Evolutionary conservation across 352 stramenopile species (phyloP).

Genomic region (Globisporangium parvum): DNA sequence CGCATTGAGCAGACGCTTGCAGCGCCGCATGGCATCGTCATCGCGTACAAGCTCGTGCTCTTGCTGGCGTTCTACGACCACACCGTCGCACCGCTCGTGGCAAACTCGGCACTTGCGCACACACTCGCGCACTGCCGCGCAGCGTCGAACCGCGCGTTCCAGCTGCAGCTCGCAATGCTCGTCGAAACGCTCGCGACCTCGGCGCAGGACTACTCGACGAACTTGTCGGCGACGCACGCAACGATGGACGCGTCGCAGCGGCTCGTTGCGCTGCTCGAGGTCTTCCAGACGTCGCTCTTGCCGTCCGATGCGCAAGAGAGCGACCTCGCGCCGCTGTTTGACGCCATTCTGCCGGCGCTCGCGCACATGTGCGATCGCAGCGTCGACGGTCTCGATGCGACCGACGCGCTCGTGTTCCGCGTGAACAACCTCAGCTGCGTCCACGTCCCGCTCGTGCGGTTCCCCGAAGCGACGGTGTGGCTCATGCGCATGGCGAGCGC

Average conservation of each 20-base stretch:
- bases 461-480: slow-evolving; percentile 40
- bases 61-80: slow-evolving; percentile 62
- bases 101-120: slow-evolving; percentile 22
- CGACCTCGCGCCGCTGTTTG: slow-evolving; percentile 46
- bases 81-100: slow-evolving; percentile 47
- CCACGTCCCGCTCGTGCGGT: slow-evolving; percentile 33
- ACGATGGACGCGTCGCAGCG: slow-evolving; percentile 55
- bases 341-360: slow-evolving; percentile 39
- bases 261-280: slow-evolving; percentile 45
- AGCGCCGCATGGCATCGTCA: slow-evolving; percentile 43
- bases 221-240: slow-evolving; percentile 46
- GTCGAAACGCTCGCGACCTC: slow-evolving; percentile 38
- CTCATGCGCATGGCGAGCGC: slow-evolving; percentile 22
- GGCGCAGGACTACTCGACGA: slow-evolving; percentile 52
- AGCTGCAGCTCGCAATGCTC: slow-evolving; percentile 43
- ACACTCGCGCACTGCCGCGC: slow-evolving; percentile 35
- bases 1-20: slow-evolving; percentile 61
- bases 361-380: slow-evolving; percentile 45
- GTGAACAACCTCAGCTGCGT: slow-evolving; percentile 75
- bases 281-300: slow-evolving; percentile 53
- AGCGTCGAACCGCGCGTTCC: slow-evolving; percentile 40
- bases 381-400: slow-evolving; percentile 24
- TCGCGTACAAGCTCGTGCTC: slow-evolving; percentile 62
- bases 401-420: slow-evolving; percentile 58
- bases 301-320: slow-evolving; percentile 42